These are phyloP conservation scores for Mucor sp. DNA, from an alignment of 371 early-diverging fungal genomes.

Conservation along the genomic window DNA sequence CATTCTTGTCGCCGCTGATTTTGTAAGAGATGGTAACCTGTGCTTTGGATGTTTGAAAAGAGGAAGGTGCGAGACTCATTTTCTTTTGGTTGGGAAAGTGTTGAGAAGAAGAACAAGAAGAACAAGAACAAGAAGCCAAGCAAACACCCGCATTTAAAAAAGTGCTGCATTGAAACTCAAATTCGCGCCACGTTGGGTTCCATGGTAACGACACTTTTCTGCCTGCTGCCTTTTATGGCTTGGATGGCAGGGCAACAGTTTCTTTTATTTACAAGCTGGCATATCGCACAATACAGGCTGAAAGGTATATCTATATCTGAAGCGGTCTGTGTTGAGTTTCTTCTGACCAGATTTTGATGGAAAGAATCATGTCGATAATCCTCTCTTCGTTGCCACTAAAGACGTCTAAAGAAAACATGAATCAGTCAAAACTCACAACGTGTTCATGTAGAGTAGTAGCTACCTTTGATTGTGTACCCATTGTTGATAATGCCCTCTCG, in stretches of 20 bases:
- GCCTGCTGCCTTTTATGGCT: background rate
- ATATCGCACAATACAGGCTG: background rate
- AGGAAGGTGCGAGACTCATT: slow-evolving; percentile 25
- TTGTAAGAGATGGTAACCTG: slow-evolving; percentile 28
- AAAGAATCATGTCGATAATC: background rate
- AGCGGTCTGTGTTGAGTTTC: background rate
- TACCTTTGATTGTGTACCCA: background rate
- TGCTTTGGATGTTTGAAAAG: slow-evolving; percentile 22
- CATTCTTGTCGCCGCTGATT: slow-evolving; percentile 11
- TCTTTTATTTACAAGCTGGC: background rate
- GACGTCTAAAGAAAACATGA: background rate
- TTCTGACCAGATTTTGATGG: background rate
- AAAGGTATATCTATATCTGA: background rate
- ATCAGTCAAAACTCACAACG: too few species aligned
- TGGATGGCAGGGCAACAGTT: too few species aligned
- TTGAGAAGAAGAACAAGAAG: slow-evolving; percentile 1
- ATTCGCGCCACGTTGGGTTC: background rate
- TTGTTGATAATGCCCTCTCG: background rate
- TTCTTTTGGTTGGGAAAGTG: background rate
- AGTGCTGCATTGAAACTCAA: background rate
- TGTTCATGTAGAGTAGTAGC: too few species aligned
- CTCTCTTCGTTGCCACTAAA: background rate
- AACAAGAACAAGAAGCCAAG: background rate
- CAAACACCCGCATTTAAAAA: background rate
- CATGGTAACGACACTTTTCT: background rate